These are phyloP conservation scores for Maudiozyma saulgeensis DNA, from an alignment of 805 yeast species.

Conservation along the genomic window DNA sequence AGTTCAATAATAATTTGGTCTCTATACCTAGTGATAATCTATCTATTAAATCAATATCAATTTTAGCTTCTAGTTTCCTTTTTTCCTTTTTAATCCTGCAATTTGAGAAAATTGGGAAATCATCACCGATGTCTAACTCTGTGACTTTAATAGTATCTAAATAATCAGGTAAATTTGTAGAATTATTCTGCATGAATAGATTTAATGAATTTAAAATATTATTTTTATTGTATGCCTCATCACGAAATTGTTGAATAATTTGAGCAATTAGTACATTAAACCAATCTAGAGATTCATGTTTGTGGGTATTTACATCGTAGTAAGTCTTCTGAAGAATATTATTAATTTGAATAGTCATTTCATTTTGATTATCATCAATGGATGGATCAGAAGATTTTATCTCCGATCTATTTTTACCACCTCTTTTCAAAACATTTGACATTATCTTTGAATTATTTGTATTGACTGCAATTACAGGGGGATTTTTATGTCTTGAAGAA, in stretches of 20 bases:
- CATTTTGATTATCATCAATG: slow-evolving; percentile 12
- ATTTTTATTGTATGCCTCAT: slow-evolving; percentile 80
- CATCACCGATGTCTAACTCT: slow-evolving; percentile 86
- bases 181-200: slow-evolving; percentile 42
- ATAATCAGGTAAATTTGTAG: slow-evolving; percentile 58
- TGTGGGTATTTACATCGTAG: slow-evolving; percentile 80
- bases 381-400: slow-evolving; percentile 5
- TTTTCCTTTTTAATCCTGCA: slow-evolving; percentile 64
- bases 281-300: slow-evolving; percentile 93
- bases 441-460: background rate
- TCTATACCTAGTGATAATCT: slow-evolving; percentile 79
- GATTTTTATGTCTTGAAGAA: slow-evolving; percentile 31
- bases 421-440: slow-evolving; percentile 21
- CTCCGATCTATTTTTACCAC: slow-evolving; percentile 15
- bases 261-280: slow-evolving; percentile 91
- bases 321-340: slow-evolving; percentile 80
- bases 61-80: slow-evolving; percentile 63
- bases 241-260: slow-evolving; percentile 72
- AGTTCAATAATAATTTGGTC: slow-evolving; percentile 66
- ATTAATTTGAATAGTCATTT: slow-evolving; percentile 23
- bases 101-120: slow-evolving; percentile 89
- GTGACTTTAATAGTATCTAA: slow-evolving; percentile 69
- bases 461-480: slow-evolving; percentile 6
- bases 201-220: slow-evolving; percentile 75
- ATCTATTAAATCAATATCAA: slow-evolving; percentile 83